Conservation (phyloP, 441 rosid species). For the Gossypium lobatum region DNA sequence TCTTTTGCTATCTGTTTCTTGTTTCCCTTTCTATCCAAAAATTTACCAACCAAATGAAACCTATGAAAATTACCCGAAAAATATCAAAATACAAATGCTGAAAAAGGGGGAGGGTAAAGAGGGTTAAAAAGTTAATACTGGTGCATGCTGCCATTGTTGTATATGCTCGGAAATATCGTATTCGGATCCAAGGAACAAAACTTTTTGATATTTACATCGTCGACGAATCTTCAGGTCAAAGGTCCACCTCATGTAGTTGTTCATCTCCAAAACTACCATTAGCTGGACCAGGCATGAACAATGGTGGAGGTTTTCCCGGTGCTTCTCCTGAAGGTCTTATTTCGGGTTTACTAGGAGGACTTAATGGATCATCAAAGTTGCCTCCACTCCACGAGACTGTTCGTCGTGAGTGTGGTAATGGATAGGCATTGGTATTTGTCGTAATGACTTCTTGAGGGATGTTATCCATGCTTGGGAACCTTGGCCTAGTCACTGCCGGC, state of each 20-base stretch:
- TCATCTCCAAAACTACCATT: constrained; percentile 62
- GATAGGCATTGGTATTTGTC: constrained; percentile 23
- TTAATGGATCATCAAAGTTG: constrained; percentile 34
- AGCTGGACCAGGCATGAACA: constrained; percentile 28
- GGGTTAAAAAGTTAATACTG: background rate
- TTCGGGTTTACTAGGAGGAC: constrained; percentile 28
- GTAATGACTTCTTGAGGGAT: constrained; percentile 30
- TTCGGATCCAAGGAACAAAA: constrained; percentile 34
- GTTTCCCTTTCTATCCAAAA: background rate
- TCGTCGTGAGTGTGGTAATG: constrained; percentile 50
- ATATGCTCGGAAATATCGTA: constrained; percentile 5
- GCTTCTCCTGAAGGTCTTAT: constrained; percentile 30
- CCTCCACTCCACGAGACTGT: constrained; percentile 89
- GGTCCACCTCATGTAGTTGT: constrained; percentile 91
- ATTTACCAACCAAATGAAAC: background rate
- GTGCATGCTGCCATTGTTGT: background rate
- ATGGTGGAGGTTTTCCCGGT: constrained; percentile 33
- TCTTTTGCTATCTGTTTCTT: too few species aligned
- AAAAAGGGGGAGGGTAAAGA: too few species aligned
- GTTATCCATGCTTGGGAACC: constrained; percentile 75
- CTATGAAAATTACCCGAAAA: constrained; percentile 3
- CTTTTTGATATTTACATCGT: constrained; percentile 51
- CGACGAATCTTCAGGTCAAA: constrained; percentile 29
- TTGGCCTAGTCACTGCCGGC: constrained; percentile 39
- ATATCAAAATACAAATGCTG: constrained; percentile 11